phyloP scores from a whole-genome alignment of 305 asterid genomes.

The Solanum hybrid region DNA sequence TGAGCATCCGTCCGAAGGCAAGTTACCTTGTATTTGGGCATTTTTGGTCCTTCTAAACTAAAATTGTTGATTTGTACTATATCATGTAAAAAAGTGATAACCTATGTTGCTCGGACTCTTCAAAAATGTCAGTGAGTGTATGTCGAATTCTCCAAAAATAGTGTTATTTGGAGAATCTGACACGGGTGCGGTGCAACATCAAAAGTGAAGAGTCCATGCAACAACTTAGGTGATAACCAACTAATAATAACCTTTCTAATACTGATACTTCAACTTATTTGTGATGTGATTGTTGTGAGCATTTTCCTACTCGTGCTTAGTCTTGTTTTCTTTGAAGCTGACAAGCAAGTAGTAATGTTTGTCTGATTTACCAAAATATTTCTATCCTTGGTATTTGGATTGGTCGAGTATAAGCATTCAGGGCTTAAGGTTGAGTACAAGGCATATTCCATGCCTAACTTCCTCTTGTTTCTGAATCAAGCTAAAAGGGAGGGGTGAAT shows the following conservation, averaged over 20 bases:
- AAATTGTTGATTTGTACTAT: background rate
- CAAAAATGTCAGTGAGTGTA: no score
- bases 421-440: background rate
- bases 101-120: no score
- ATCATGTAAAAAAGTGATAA: background rate
- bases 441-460: background rate
- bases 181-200: no score
- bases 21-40: constrained; percentile 6
- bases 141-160: no score
- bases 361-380: background rate
- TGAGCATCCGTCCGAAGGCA: constrained; percentile 98
- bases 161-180: no score
- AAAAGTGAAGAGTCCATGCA: no score
- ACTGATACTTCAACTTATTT: background rate
- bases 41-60: background rate
- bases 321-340: background rate
- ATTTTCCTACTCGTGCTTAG: background rate
- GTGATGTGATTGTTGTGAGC: background rate
- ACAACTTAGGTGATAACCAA: background rate
- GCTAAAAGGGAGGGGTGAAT: background rate
- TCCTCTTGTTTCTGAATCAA: background rate
- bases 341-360: background rate
- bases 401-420: background rate
- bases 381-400: background rate
- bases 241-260: background rate